These are phyloP conservation scores for Setaria viridis DNA, from an alignment of 202 grass and related monocot genomes.

Conservation along the genomic window DNA sequence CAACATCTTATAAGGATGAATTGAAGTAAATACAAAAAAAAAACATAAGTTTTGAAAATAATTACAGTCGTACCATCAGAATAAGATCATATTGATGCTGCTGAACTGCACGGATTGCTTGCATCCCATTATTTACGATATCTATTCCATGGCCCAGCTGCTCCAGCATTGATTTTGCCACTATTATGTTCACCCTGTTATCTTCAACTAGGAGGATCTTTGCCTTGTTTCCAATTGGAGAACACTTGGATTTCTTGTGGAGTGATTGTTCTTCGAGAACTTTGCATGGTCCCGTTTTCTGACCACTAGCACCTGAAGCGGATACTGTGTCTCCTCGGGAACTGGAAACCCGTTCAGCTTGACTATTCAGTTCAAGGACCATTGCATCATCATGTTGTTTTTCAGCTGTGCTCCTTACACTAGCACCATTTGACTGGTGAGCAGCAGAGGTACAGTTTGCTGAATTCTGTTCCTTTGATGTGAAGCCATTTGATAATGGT, in stretches of 20 bases:
- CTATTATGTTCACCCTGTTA: slow-evolving; percentile 92
- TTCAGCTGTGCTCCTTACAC: slow-evolving; percentile 48
- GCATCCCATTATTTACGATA: slow-evolving; percentile 83
- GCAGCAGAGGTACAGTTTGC: slow-evolving; percentile 29
- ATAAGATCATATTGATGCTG: slow-evolving; percentile 75
- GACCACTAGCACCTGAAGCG: slow-evolving; percentile 42
- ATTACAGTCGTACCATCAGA: slow-evolving; percentile 71
- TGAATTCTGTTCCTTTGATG: slow-evolving; percentile 32
- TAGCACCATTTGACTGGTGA: slow-evolving; percentile 49
- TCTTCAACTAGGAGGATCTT: slow-evolving; percentile 95
- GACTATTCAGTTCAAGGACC: slow-evolving; percentile 49
- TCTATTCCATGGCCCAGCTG: slow-evolving; percentile 75
- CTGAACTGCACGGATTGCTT: slow-evolving; percentile 87
- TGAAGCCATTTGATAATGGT: slow-evolving; percentile 46
- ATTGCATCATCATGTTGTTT: slow-evolving; percentile 45
- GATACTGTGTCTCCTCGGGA: slow-evolving; percentile 50
- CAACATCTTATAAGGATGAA: slow-evolving; percentile 16
- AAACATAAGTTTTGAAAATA: slow-evolving; percentile 20
- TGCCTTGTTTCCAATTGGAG: slow-evolving; percentile 42
- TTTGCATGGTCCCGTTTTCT: slow-evolving; percentile 41
- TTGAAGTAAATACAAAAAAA: slow-evolving; percentile 32
- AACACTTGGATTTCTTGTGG: slow-evolving; percentile 61
- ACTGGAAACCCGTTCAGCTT: slow-evolving; percentile 51
- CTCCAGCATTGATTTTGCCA: slow-evolving; percentile 91
- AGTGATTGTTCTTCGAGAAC: slow-evolving; percentile 38